Evolutionary conservation across 2,329 filamentous ascomycete species (phyloP), one percentile per base, ranked within the genome.

Genomic region (Colletotrichum filicis): DNA sequence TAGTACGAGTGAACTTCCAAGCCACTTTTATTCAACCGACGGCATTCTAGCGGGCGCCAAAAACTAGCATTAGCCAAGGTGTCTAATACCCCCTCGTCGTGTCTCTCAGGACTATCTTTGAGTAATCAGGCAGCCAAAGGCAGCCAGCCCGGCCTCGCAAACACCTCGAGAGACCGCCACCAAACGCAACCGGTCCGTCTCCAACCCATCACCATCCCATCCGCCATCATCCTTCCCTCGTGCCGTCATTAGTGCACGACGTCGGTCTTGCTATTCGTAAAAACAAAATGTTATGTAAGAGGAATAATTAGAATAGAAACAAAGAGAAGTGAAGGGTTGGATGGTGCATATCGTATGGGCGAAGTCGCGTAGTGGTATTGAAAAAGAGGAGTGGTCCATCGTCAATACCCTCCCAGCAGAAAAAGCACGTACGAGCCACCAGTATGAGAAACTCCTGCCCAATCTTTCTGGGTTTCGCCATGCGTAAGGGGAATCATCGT

Each of bases 401-500:
- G 30, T 37, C 57, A 65, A 56, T 30, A 24, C 60, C 66, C 46
- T 59, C 32, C 61, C 61, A 24, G 55, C 46, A 65, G 49, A 61
- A 71, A 19, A 28, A 73, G 66, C 71, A 66, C 35, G 66, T 56
- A 55, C 56, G 71, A 71, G 66, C 71, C 71, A 60, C 71, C 60
- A 49, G 61, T 70, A 35, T 57, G 49, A 73, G 56, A 71, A 73
- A 73, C 71, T 73, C 71, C 71, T 70, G 66, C 71, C 71, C 71
- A 66, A 14, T 66, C 32, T 49, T 46, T 66, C 49, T 70, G 60
- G 71, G 71, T 56, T 70, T 73, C 66, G 71, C 71, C 71, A 73
- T 73, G 71, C 71, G 66, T 73, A 73, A 30, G 71, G 71, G 71
- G 71, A 73, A 73, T 73, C 71, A 73, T 73, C 28, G 61, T 73